phyloP scores from a whole-genome alignment of 768 basidiomycete species.

The Chlorophyllum brunneum region DNA sequence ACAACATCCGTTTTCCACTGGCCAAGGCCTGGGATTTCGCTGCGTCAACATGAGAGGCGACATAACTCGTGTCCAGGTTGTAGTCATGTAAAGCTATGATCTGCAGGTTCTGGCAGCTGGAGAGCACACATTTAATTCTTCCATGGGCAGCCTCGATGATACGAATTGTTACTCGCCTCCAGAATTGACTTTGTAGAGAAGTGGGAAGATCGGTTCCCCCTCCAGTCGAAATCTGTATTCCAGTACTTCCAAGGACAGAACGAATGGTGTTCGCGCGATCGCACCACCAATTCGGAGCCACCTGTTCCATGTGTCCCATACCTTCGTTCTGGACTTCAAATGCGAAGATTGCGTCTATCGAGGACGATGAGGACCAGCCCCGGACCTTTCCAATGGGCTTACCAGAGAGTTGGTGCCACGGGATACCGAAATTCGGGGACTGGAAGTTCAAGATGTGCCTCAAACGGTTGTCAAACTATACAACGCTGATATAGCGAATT shows the following conservation, averaged over 20 bases:
- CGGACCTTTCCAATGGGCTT: background rate
- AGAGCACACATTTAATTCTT: too few relatives aligned
- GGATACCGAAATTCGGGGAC: conserved; percentile 21
- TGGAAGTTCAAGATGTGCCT: conserved; percentile 23
- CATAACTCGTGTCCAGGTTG: conserved; percentile 38
- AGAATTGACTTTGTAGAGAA: conserved; percentile 23
- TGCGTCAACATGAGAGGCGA: conserved; percentile 35
- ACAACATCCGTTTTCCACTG: conserved; percentile 31
- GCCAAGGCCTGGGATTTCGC: conserved; percentile 32
- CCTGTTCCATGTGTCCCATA: conserved; percentile 26
- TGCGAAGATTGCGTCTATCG: conserved; percentile 22
- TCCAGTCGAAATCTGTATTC: conserved; percentile 24
- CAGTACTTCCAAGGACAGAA: conserved; percentile 21
- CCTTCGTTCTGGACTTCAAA: conserved; percentile 25
- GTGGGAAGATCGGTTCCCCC: conserved; percentile 24
- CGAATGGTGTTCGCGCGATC: conserved; percentile 21
- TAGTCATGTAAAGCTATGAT: conserved; percentile 31
- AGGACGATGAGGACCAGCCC: background rate
- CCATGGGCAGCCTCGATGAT: too few relatives aligned
- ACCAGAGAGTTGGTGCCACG: conserved; percentile 23
- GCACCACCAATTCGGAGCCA: conserved; percentile 25
- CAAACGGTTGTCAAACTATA: conserved; percentile 22
- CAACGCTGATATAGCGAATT: background rate
- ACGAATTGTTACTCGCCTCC: conserved; percentile 18
- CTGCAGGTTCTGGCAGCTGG: conserved; percentile 21